Evolutionary conservation across 2,329 filamentous ascomycete genomes (phyloP).

Genomic region (Acrocalymma vagum): DNA sequence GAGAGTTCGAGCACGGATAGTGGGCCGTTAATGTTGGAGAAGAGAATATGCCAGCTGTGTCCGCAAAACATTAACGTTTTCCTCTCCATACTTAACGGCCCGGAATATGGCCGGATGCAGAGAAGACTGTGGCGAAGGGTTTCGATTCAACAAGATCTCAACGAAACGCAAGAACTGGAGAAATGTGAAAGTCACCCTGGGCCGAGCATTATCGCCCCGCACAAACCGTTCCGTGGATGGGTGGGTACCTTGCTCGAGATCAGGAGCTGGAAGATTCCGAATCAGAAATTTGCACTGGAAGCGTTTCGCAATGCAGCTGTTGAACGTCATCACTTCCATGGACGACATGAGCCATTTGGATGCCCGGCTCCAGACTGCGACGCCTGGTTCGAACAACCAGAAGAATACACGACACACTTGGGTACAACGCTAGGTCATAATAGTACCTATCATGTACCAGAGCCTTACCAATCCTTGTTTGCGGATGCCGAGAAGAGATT

Average conservation of each 20-base stretch:
- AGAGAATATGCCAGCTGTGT: conserved; percentile 5
- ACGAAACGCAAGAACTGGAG: conserved; percentile 8
- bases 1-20: too few relatives aligned
- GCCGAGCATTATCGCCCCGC: conserved; percentile 13
- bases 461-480: conserved; percentile 4
- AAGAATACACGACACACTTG: conserved; percentile 7
- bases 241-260: conserved; percentile 3
- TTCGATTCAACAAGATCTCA: conserved; percentile 2
- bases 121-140: conserved; percentile 12
- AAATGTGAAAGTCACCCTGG: conserved; percentile 7
- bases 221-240: conserved; percentile 12
- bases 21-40: conserved; percentile 1
- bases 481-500: conserved; percentile 1
- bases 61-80: conserved; percentile 10
- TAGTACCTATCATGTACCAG: conserved; percentile 1
- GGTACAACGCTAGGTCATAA: conserved; percentile 2
- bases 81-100: conserved; percentile 3
- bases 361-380: conserved; percentile 4
- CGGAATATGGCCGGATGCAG: conserved; percentile 1
- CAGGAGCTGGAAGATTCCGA: conserved; percentile 3
- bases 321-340: conserved; percentile 3
- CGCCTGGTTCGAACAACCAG: conserved; percentile 4
- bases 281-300: conserved; percentile 2
- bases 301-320: conserved; percentile 4
- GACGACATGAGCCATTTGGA: not conserved